Conservation (phyloP, 306 rosid genomes). For the Rubus idaeus region DNA sequence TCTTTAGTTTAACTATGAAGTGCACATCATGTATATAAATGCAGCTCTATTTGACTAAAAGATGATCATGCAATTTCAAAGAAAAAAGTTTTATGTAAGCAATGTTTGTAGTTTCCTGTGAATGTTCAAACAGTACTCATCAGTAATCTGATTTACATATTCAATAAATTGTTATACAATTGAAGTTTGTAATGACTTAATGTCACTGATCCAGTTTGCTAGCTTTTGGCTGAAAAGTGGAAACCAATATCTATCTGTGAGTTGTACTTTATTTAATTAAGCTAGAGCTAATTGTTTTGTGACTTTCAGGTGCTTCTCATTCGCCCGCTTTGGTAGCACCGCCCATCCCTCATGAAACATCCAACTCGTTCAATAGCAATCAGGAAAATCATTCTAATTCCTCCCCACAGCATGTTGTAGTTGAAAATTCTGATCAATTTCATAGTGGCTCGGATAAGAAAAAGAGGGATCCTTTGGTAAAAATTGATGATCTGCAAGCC, state of each 20-base stretch:
- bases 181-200: neutral
- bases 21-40: neutral
- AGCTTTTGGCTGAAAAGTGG: neutral
- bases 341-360: slow-evolving; percentile 27
- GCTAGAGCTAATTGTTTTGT: slow-evolving; percentile 23
- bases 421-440: slow-evolving; percentile 34
- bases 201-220: neutral
- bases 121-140: neutral
- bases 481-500: slow-evolving; percentile 69
- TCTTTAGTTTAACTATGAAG: neutral
- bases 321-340: slow-evolving; percentile 38
- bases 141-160: neutral
- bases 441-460: slow-evolving; percentile 29
- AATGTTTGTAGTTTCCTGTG: neutral
- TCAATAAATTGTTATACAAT: too few species aligned
- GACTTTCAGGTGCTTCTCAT: slow-evolving; percentile 41
- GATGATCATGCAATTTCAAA: neutral
- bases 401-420: slow-evolving; percentile 39
- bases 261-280: slow-evolving; percentile 14
- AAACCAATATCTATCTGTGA: neutral
- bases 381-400: slow-evolving; percentile 46
- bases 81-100: neutral
- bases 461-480: slow-evolving; percentile 55
- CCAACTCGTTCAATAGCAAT: slow-evolving; percentile 37
- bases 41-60: neutral